phyloP scores from a whole-genome alignment of 2,329 filamentous ascomycete species.

The Penicillium sp. region DNA sequence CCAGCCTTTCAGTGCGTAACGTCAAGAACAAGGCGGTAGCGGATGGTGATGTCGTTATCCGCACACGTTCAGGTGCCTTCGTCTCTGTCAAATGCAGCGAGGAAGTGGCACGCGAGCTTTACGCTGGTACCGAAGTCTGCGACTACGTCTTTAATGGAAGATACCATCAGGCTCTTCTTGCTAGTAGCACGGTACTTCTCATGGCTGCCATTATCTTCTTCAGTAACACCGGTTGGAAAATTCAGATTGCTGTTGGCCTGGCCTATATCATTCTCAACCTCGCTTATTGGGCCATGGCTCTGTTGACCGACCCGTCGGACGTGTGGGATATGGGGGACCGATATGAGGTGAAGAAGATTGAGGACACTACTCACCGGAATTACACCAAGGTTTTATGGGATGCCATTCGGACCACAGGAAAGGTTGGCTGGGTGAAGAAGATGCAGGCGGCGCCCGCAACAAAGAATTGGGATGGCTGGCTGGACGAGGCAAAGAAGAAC shows the following conservation, averaged over 20 bases:
- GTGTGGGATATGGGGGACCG: constrained; percentile 62
- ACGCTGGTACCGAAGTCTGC: too few relatives aligned
- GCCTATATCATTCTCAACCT: constrained; percentile 65
- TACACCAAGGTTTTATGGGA: neutral
- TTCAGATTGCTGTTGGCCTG: constrained; percentile 62
- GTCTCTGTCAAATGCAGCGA: constrained; percentile 62
- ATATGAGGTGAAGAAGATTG: constrained; percentile 56
- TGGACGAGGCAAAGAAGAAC: constrained; percentile 36
- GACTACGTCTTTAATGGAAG: too few relatives aligned
- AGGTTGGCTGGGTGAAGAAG: constrained; percentile 58
- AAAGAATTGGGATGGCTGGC: constrained; percentile 59
- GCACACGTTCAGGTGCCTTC: constrained; percentile 64
- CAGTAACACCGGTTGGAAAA: constrained; percentile 65
- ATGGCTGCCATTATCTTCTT: constrained; percentile 66
- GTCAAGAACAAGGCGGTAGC: too few relatives aligned
- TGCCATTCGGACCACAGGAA: constrained; percentile 59
- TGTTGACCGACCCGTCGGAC: constrained; percentile 54
- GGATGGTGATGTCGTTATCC: constrained; percentile 68
- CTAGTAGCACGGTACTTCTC: constrained; percentile 61
- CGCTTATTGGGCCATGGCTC: constrained; percentile 61
- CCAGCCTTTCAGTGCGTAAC: constrained; percentile 57
- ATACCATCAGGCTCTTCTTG: constrained; percentile 60
- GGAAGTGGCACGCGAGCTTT: constrained; percentile 66
- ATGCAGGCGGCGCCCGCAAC: constrained; percentile 59
- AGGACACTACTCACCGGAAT: neutral